Percentiles rank a stretch among this genome's conserved stretches.
phyloP scores from a whole-genome alignment of 805 yeast species.

The Saturnispora mendoncae region DNA sequence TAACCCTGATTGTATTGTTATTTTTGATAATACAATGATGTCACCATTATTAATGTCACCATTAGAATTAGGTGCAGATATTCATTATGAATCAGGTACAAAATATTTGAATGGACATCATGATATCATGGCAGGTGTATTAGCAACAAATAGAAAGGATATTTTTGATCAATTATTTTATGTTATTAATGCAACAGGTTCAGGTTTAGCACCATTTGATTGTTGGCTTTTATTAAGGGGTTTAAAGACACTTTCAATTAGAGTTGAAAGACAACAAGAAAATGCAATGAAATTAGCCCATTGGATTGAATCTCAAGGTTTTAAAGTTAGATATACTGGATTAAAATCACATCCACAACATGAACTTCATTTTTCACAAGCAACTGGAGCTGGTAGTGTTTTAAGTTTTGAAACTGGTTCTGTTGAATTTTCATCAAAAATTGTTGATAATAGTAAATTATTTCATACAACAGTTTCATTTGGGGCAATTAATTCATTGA shows the following conservation, averaged over 20 bases:
- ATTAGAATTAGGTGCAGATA: slow-evolving; percentile 77
- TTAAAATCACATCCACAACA: slow-evolving; percentile 73
- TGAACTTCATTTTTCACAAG: slow-evolving; percentile 65
- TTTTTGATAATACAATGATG: slow-evolving; percentile 96
- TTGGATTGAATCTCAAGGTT: slow-evolving; percentile 58
- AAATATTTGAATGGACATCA: slow-evolving; percentile 92
- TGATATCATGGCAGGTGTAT: slow-evolving; percentile 92
- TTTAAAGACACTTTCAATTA: slow-evolving; percentile 73
- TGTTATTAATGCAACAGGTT: slow-evolving; percentile 83
- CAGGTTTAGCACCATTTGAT: slow-evolving; percentile 88
- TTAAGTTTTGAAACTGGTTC: slow-evolving; percentile 82
- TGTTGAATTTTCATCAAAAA: slow-evolving; percentile 51
- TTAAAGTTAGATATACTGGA: slow-evolving; percentile 82
- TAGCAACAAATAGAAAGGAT: slow-evolving; percentile 57
- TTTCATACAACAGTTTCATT: slow-evolving; percentile 89
- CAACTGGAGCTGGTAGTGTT: slow-evolving; percentile 85
- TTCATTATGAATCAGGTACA: slow-evolving; percentile 90
- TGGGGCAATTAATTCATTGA: slow-evolving; percentile 88
- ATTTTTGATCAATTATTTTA: slow-evolving; percentile 64
- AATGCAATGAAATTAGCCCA: slow-evolving; percentile 71
- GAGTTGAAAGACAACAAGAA: slow-evolving; percentile 81
- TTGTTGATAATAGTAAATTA: slow-evolving; percentile 67
- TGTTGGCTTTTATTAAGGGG: slow-evolving; percentile 87
- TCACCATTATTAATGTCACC: slow-evolving; percentile 83
- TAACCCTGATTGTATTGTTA: slow-evolving; percentile 62